Conservation (phyloP, 2,329 filamentous ascomycete species). For the Claviceps quebecensis region DNA sequence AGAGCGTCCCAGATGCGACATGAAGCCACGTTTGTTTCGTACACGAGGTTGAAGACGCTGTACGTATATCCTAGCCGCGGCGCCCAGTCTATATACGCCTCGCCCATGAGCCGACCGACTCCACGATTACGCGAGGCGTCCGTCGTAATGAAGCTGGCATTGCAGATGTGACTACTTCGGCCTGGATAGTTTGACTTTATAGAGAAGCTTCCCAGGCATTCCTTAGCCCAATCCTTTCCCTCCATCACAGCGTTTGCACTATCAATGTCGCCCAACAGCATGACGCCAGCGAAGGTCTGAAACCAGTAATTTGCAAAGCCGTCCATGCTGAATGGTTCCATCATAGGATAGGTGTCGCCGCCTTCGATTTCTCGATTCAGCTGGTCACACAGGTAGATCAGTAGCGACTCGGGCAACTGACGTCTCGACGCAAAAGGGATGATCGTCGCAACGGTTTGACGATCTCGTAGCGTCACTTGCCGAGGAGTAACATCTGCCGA, state of each 20-base stretch:
- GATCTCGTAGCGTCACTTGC: slow-evolving; percentile 70
- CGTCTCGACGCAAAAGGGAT: slow-evolving; percentile 67
- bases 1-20: slow-evolving; percentile 86
- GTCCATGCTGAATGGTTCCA: slow-evolving; percentile 58
- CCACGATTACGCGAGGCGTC: slow-evolving; percentile 60
- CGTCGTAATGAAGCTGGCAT: slow-evolving; percentile 65
- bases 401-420: slow-evolving; percentile 61
- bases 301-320: slow-evolving; percentile 80
- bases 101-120: slow-evolving; percentile 62
- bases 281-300: slow-evolving; percentile 76
- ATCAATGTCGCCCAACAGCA: slow-evolving; percentile 66
- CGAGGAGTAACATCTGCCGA: slow-evolving; percentile 56
- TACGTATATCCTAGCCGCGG: slow-evolving; percentile 76
- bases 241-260: slow-evolving; percentile 43
- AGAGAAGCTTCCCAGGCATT: slow-evolving; percentile 82
- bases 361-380: slow-evolving; percentile 84
- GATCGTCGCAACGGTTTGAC: slow-evolving; percentile 70
- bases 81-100: slow-evolving; percentile 65
- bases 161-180: slow-evolving; percentile 81
- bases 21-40: slow-evolving; percentile 83
- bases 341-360: slow-evolving; percentile 85
- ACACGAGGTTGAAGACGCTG: slow-evolving; percentile 87
- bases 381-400: slow-evolving; percentile 68
- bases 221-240: slow-evolving; percentile 60
- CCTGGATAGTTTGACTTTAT: slow-evolving; percentile 91